A percentile compares a stretch with the other conserved stretches of the same genome.
Evolutionary conservation across 1,139 yeast species (phyloP).

Genomic region (Barnettozyma hawaiiensis): DNA sequence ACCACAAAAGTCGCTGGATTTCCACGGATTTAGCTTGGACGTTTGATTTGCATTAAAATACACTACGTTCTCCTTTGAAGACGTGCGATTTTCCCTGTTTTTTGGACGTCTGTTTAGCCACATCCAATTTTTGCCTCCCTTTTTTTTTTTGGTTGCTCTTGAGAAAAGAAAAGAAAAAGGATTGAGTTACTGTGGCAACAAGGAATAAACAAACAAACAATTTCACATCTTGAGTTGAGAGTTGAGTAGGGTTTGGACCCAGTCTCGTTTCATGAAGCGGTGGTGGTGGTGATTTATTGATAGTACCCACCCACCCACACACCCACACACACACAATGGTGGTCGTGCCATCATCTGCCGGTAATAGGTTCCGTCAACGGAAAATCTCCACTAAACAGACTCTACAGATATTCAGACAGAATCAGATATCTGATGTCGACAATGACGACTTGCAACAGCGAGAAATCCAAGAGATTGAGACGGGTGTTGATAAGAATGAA

Average conservation of each 20-base stretch:
- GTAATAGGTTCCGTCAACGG: constrained; percentile 26
- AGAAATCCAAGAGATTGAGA: constrained; percentile 84
- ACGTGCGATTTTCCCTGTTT: not conserved
- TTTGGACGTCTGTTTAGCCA: not conserved
- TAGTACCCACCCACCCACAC: too few species aligned
- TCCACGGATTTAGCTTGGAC: not conserved
- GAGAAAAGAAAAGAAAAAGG: not conserved
- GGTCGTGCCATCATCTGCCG: constrained; percentile 20
- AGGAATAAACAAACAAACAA: not conserved
- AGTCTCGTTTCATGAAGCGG: not conserved
- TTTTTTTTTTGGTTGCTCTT: not conserved
- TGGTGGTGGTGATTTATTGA: not conserved
- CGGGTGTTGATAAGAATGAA: constrained; percentile 97
- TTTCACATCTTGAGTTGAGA: not conserved
- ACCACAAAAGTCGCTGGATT: not conserved
- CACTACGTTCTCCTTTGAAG: not conserved
- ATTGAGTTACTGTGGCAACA: constrained; percentile 1
- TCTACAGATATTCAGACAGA: constrained; percentile 70
- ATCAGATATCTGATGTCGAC: constrained; percentile 76
- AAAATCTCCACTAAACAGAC: constrained; percentile 45
- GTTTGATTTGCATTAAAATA: not conserved
- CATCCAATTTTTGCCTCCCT: not conserved
- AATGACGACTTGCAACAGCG: constrained; percentile 65
- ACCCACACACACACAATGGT: constrained; percentile 1
- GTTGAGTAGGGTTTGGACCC: too few species aligned